Base-by-base conservation (phyloP, 2,329 filamentous ascomycete genomes). In the Hirsutella thompsonii region DNA sequence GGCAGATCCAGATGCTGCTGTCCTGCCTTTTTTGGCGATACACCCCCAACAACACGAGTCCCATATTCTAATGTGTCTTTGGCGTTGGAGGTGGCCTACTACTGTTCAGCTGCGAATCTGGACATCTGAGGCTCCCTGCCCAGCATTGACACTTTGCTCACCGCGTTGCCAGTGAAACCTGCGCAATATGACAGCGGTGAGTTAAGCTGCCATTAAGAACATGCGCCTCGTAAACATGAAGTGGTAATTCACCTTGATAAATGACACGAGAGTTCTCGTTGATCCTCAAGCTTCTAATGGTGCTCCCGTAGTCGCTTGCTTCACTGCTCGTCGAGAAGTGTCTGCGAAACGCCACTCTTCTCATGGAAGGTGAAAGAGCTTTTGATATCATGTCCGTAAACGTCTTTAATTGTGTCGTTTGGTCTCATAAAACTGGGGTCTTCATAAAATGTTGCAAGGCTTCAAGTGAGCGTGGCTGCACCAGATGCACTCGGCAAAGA, bases 81-180 rank as follows among this genome's bases (percentile, higher is more conserved):
- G 0, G 61, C 60, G 42, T 64, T 64, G 5, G 51, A 42, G 0
- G 61, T 64, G 3, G 62, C 62, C 61, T 63, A 1, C 0, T 1
- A 0, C 29, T 20, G 16, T 5, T 49, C 3, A 47, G 41, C 16
- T 8, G 41, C 50, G 35, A 36, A 5, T 19, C 10, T 6, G 16
- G 4, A 18, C 10, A 3, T 16, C 20, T 29, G 5, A 10, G 2
- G 14, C 16, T 32, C 8, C 9, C 2, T 8, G 1, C 5, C 14
- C 8, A 16, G 18, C n/a, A 35, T 36, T 32, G 10, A n/a, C n/a
- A n/a, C n/a, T n/a, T n/a, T 52, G 11, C 23, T 26, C 23, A 63
- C 61, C 14, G 58, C 58, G 47, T 55, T 56, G 4, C 61, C 61
- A 1, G 61, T 64, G 44, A 64, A 61, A 8, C 61, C 61, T 63